A percentile compares a stretch with the other conserved stretches of the same genome.
Evolutionary conservation across 2,329 filamentous ascomycete species (phyloP).

Genomic region (Colletotrichum tamarilloi): DNA sequence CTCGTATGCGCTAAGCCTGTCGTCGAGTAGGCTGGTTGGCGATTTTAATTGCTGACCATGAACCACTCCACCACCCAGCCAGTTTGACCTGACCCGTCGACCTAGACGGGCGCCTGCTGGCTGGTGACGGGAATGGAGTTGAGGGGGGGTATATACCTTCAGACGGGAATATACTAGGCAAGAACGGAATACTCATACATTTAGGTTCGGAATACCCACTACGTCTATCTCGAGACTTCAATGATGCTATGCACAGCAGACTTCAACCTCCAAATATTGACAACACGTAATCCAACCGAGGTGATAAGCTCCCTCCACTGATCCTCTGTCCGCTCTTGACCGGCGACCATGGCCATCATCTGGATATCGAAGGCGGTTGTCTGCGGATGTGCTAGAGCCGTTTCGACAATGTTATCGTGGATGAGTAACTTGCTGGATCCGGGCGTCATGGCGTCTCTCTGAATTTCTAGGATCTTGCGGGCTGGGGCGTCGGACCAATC

Average conservation of each 20-base stretch:
- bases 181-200: no score
- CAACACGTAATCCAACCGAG: not conserved
- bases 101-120: no score
- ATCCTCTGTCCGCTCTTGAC: not conserved
- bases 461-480: constrained; percentile 50
- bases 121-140: no score
- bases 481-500: constrained; percentile 62
- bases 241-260: constrained; percentile 8
- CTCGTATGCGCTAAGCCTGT: no score
- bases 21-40: no score
- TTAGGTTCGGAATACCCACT: no score
- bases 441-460: constrained; percentile 56
- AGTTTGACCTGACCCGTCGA: no score
- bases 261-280: not conserved
- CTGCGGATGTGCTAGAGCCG: constrained; percentile 32
- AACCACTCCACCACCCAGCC: no score
- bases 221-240: not conserved
- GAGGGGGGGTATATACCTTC: no score
- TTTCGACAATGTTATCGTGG: constrained; percentile 50
- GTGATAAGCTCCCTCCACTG: not conserved
- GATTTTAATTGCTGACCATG: no score
- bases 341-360: constrained; percentile 21
- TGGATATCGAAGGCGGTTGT: constrained; percentile 15
- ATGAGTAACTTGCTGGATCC: constrained; percentile 50
- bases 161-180: no score